phyloP scores from a whole-genome alignment of 2,329 filamentous ascomycete genomes.

The Diplodia corticola region DNA sequence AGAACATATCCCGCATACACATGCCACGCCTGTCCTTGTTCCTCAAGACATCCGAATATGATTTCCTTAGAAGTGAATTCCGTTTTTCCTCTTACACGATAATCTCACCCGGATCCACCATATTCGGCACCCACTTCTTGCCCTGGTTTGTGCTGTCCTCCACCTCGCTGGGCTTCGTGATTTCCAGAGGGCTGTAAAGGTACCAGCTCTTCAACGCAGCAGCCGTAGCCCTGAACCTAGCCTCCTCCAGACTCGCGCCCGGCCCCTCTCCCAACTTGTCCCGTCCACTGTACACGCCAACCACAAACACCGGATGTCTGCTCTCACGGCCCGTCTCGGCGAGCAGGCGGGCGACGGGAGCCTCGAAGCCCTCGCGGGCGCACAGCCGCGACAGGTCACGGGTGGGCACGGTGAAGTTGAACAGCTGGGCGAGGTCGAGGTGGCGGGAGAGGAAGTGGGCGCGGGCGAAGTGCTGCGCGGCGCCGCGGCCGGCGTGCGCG shows the following conservation, averaged over 20 bases:
- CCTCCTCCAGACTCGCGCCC: constrained; percentile 74
- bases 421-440: constrained; percentile 74
- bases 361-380: constrained; percentile 83
- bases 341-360: constrained; percentile 81
- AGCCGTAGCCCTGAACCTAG: constrained; percentile 76
- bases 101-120: constrained; percentile 60
- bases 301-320: constrained; percentile 85
- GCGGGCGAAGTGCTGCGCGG: constrained; percentile 79
- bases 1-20: not conserved
- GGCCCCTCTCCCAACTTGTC: constrained; percentile 93
- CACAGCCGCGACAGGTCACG: constrained; percentile 82
- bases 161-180: constrained; percentile 54
- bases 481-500: constrained; percentile 74
- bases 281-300: constrained; percentile 87
- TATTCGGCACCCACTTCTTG: constrained; percentile 54
- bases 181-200: constrained; percentile 75
- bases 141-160: constrained; percentile 37
- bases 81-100: constrained; percentile 39
- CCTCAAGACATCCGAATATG: not conserved
- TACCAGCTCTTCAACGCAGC: constrained; percentile 93
- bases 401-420: constrained; percentile 80
- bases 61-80: constrained; percentile 13
- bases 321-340: constrained; percentile 87
- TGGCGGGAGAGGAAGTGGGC: constrained; percentile 80
- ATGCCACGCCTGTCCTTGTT: not conserved